Base-by-base conservation (phyloP, 257 asterid genomes). In the Nicotiana noctiflora region DNA sequence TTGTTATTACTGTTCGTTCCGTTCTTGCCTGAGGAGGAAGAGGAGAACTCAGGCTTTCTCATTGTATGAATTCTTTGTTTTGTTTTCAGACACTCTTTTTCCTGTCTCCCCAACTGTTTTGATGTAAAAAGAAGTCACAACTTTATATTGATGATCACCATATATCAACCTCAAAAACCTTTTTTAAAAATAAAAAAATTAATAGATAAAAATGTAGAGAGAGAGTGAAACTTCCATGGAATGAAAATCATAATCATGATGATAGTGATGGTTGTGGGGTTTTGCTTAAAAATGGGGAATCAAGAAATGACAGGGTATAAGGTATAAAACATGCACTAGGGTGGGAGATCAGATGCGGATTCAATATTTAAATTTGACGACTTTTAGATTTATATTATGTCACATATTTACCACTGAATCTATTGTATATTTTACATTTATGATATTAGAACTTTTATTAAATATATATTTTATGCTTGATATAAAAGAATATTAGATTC, bases 241-340 rank as follows among this genome's bases (percentile, higher is more conserved):
- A 85, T 77, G 79, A 82, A 84, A 87, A 89, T 89, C 89, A 88
- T 89, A 86, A 77, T 79, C 68, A 88, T 84, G 52, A 88, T 89
- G 89, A 83, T 81, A 79, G 78, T 80, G 88, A 85, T 89, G 87
- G 85, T 51, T 85, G 93, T 89, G 95, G 93, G 90, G 92, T 81
- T 74, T 89, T 85, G 95, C 95, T 89, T 91, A 88, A 87, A 89
- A 89, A 86, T 66, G 85, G 84, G 89, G 89, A 82, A 86, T 82
- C 65, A 57, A 51, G 31, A 34, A 10, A 49, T 46, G 55, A 46
- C 40, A 74, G 61, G 80, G 68, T 55, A 18, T 34, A 59, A 76
- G 80, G 53, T 13, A 76, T 53, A 51, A 59, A 29, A 76, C 67
- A 31, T 25, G 27, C 27, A 25, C n/a, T 29, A 55, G 67, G 78